A percentile compares a stretch with the other conserved stretches of the same genome.
phyloP scores from a whole-genome alignment of 345 rosid species.

The Clausena lansium region DNA sequence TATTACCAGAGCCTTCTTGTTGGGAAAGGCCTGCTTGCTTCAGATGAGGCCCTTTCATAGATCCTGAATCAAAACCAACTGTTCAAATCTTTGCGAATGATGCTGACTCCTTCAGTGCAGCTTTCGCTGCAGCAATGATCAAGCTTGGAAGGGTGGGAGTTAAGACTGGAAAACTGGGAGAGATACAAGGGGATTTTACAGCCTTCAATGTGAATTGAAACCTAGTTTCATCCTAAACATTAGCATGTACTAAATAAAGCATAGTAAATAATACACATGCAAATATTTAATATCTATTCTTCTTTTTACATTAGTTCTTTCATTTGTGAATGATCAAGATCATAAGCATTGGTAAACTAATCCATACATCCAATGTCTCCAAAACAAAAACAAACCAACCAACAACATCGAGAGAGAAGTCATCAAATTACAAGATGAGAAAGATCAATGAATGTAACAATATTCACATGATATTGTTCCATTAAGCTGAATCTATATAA shows the following conservation, averaged over 20 bases:
- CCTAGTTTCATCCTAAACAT: background rate
- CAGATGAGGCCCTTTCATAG: background rate
- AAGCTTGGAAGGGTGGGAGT: constrained; percentile 4
- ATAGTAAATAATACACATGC: background rate
- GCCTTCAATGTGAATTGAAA: background rate
- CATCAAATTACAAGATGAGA: no score
- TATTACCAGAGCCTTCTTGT: background rate
- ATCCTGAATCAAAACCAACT: background rate
- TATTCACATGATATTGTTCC: no score
- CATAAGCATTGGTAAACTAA: background rate
- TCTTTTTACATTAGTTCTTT: background rate
- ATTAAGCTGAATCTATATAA: no score
- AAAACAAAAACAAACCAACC: no score
- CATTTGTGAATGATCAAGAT: background rate
- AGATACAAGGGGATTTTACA: background rate
- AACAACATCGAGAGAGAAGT: no score
- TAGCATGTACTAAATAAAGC: background rate
- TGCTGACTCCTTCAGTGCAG: background rate
- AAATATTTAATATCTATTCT: background rate
- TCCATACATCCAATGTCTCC: no score
- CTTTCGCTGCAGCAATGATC: background rate
- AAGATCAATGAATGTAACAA: no score
- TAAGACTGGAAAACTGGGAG: background rate
- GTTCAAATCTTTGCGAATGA: background rate
- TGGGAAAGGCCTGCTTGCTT: background rate